These are phyloP conservation scores for Solanum corneliomulleri DNA, from an alignment of 257 asterid species.

Conservation along the genomic window DNA sequence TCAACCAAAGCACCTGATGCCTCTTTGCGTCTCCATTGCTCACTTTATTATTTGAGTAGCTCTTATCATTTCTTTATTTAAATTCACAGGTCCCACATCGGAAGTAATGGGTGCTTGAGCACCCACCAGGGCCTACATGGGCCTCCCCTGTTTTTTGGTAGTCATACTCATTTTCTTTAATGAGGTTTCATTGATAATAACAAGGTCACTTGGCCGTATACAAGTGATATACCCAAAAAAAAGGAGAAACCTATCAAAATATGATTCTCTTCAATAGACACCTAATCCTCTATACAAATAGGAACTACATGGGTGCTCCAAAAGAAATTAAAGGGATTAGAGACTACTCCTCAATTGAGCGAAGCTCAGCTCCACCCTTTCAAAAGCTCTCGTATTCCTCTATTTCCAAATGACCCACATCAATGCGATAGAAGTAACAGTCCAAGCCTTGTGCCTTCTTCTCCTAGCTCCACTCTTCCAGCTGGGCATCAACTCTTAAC, in stretches of 20 bases:
- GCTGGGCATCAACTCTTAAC: background rate
- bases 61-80: background rate
- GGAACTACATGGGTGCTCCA: background rate
- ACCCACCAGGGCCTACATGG: background rate
- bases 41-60: background rate
- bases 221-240: background rate
- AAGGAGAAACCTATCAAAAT: background rate
- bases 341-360: background rate
- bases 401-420: background rate
- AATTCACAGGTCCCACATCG: background rate
- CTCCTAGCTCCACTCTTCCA: background rate
- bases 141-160: background rate
- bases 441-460: background rate
- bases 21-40: background rate
- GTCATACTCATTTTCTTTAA: background rate
- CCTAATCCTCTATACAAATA: background rate
- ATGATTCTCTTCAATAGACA: background rate
- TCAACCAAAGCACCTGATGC: background rate
- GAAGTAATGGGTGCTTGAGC: background rate
- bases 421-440: background rate
- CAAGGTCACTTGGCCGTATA: background rate
- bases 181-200: background rate
- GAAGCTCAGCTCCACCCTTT: background rate
- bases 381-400: background rate
- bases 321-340: background rate